These are phyloP conservation scores for Apiotrichum sp. DNA, from an alignment of 1,284 basidiomycete species.

Conservation along the genomic window DNA sequence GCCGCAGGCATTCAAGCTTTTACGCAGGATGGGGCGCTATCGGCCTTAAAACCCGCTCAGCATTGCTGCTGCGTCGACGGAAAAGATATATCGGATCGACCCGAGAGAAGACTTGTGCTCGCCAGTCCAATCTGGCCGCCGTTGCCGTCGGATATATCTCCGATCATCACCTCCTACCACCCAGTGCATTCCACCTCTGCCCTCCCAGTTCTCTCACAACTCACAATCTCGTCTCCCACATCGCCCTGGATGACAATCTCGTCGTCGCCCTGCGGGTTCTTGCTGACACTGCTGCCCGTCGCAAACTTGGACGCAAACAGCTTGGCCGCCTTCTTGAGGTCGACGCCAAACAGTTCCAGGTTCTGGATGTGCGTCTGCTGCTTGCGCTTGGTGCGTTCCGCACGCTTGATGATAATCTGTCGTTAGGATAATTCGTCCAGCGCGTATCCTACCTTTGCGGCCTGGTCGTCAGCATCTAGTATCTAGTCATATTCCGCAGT, in stretches of 20 bases:
- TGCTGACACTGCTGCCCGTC: slow-evolving; percentile 83
- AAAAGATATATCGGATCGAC: too few species aligned
- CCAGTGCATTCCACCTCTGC: not conserved
- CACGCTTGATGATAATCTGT: slow-evolving; percentile 78
- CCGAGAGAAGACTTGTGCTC: too few species aligned
- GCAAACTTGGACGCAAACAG: slow-evolving; percentile 87
- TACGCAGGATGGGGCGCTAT: too few species aligned
- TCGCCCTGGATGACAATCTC: slow-evolving; percentile 97
- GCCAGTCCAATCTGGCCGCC: too few species aligned
- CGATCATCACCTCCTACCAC: too few species aligned
- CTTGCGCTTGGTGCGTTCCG: slow-evolving; percentile 89
- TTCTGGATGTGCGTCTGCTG: slow-evolving; percentile 80
- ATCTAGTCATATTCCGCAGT: not conserved
- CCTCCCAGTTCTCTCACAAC: slow-evolving; percentile 7
- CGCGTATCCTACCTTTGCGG: slow-evolving; percentile 52
- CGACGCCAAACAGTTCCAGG: slow-evolving; percentile 79
- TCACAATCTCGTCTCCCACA: slow-evolving; percentile 71
- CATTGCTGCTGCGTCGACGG: too few species aligned
- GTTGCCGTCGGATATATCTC: too few species aligned
- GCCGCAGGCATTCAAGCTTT: too few species aligned
- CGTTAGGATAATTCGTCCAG: slow-evolving; percentile 12
- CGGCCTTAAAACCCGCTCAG: too few species aligned
- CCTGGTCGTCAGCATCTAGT: slow-evolving; percentile 6
- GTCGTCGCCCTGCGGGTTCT: slow-evolving; percentile 79
- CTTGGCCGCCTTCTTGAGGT: slow-evolving; percentile 88